Conservation (phyloP, 192 early-diverging fungal genomes). For the Geranomyces variabilis region DNA sequence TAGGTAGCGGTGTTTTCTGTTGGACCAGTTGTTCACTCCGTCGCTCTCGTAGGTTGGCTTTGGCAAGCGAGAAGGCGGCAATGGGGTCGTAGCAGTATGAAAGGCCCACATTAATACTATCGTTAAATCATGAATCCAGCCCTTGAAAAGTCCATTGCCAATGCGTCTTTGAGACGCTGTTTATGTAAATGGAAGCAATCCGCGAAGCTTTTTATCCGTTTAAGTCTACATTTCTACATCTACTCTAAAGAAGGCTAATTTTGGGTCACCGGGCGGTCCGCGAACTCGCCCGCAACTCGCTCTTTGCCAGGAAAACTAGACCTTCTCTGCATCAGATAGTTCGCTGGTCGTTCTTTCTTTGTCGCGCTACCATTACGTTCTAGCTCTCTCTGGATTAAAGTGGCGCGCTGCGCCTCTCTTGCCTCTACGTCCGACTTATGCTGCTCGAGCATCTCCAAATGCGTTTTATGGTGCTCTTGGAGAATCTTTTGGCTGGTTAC, state of each 20-base stretch:
- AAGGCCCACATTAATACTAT: no score
- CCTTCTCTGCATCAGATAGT: background rate
- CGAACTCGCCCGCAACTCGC: no score
- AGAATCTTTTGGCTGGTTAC: slow-evolving; percentile 31
- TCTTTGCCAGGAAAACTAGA: slow-evolving; percentile 4
- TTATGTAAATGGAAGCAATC: background rate
- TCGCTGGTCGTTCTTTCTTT: background rate
- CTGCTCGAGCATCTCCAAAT: slow-evolving; percentile 28
- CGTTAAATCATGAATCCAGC: no score
- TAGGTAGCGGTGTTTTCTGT: background rate
- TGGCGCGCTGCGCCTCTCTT: background rate
- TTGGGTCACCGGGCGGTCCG: background rate
- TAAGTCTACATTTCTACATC: background rate
- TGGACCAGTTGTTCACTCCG: no score
- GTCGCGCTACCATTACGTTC: background rate
- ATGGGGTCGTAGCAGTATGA: slow-evolving; percentile 13
- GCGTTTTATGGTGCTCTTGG: slow-evolving; percentile 17
- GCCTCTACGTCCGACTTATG: slow-evolving; percentile 12
- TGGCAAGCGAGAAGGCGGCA: slow-evolving; percentile 64
- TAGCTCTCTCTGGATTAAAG: background rate
- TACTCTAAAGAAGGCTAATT: background rate
- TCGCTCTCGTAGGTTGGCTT: slow-evolving; percentile 50
- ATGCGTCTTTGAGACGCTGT: no score
- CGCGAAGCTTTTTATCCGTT: background rate
- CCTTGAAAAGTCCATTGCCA: no score